Evolutionary conservation across 108 stramenopile species (phyloP), one percentile per base, ranked within the genome.

Genomic region (Nannochloropsis gaditana): DNA sequence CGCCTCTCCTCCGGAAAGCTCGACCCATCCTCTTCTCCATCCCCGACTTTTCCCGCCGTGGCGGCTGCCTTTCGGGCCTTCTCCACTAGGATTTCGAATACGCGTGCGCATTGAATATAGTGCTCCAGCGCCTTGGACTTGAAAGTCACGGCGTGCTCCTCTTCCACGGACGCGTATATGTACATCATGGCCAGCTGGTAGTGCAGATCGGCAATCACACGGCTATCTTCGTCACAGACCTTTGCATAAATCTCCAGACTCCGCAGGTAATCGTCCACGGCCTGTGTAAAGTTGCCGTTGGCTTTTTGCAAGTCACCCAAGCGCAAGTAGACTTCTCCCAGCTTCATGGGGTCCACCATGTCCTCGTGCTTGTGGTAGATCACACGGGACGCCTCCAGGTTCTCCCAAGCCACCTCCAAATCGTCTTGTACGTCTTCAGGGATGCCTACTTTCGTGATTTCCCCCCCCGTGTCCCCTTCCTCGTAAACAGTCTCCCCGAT

Each of bases 171-270:
- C 59, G 59, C 59, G n/a, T 73, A 73, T n/a, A 73, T 73, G n/a
- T 73, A 73, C 6, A n/a, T 73, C 59, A 73, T 73, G 19, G 59
- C 59, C 59, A 73, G n/a, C 2, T 73, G 59, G n/a, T 73, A 73
- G n/a, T 73, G 59, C n/a, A 73, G n/a, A 15, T 73, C 59, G 59
- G 59, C 59, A 73, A 73, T 73, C 59, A 73, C 59, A n/a, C 59
- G 59, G 59, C 59, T 73, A 6, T 73, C 59, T n/a, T 73, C 59
- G 15, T n/a, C 59, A 73, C 59, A 73, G 19, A 73, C 59, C 59
- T 73, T 73, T 8, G 2, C 59, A 73, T 73, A 73, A n/a, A 73
- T 73, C 2, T 3, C 59, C 59, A 73, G 59, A n/a, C 59, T 73
- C 59, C 6, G 15, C 1, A 73, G 6, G 59, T 73, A 73, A 73